Evolutionary conservation across 371 early-diverging fungal genomes (phyloP).

Genomic region (Edhazardia aedis): DNA sequence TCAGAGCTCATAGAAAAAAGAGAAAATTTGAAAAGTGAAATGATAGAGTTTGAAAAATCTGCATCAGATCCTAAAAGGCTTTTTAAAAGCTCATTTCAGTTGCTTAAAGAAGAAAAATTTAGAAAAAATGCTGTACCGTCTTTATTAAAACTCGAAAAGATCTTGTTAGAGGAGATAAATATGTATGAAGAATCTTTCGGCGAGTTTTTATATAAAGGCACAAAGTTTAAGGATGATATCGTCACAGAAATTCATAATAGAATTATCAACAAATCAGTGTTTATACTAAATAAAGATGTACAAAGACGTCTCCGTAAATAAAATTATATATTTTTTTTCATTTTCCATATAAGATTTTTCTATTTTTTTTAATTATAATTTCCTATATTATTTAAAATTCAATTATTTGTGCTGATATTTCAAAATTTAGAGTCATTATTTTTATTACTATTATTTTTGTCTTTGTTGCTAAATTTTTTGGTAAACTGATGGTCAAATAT

Average conservation of each 20-base stretch:
- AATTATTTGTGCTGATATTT: too few relatives aligned
- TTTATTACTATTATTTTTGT: too few relatives aligned
- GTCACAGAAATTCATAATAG: constrained; percentile 29
- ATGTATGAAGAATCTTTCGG: constrained; percentile 22
- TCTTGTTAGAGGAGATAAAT: constrained; percentile 44
- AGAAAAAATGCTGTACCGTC: constrained; percentile 59
- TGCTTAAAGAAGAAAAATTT: constrained; percentile 63
- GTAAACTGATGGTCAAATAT: too few relatives aligned
- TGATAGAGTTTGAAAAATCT: constrained; percentile 60
- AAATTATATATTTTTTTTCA: too few relatives aligned
- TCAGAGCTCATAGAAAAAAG: background rate
- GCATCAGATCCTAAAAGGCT: constrained; percentile 63
- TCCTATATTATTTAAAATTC: too few relatives aligned
- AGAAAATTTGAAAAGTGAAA: constrained; percentile 44
- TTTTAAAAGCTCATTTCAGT: constrained; percentile 56
- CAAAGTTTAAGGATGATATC: constrained; percentile 13
- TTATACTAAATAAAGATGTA: constrained; percentile 23
- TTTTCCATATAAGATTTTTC: too few relatives aligned
- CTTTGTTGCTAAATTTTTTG: too few relatives aligned
- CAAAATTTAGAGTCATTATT: too few relatives aligned
- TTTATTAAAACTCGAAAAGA: constrained; percentile 54
- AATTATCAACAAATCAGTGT: constrained; percentile 39
- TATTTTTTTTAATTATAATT: too few relatives aligned
- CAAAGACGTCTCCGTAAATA: too few relatives aligned
- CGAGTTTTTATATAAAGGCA: constrained; percentile 5